These are phyloP conservation scores for Lizonia empirigonia DNA, from an alignment of 2,329 filamentous ascomycete genomes.

Conservation along the genomic window DNA sequence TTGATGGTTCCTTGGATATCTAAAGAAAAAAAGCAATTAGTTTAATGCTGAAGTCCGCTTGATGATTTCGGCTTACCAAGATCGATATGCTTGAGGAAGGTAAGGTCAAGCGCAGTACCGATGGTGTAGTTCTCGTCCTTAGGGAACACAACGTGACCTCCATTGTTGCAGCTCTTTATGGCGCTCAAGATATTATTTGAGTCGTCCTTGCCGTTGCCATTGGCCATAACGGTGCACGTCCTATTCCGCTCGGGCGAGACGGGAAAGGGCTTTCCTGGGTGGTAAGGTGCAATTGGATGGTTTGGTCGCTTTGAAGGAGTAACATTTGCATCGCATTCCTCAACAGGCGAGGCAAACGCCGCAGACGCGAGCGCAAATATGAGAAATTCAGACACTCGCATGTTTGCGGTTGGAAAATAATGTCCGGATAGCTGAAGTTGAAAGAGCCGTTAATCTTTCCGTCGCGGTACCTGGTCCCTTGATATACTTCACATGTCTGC, in stretches of 20 bases:
- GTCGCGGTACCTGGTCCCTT: background rate
- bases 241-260: slow-evolving; percentile 44
- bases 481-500: slow-evolving; percentile 1
- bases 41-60: background rate
- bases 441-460: background rate
- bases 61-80: slow-evolving; percentile 51
- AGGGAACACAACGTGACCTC: slow-evolving; percentile 65
- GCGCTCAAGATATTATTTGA: slow-evolving; percentile 60
- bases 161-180: slow-evolving; percentile 65
- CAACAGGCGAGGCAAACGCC: slow-evolving; percentile 25
- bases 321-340: slow-evolving; percentile 17
- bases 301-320: slow-evolving; percentile 39
- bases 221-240: slow-evolving; percentile 48
- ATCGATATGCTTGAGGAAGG: slow-evolving; percentile 68
- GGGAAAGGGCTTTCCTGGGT: slow-evolving; percentile 43
- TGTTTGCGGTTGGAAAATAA: slow-evolving; percentile 15
- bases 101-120: slow-evolving; percentile 68
- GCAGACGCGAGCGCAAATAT: slow-evolving; percentile 33
- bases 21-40: slow-evolving; percentile 34
- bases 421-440: background rate
- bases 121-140: slow-evolving; percentile 64
- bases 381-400: slow-evolving; percentile 36
- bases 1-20: slow-evolving; percentile 65
- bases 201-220: slow-evolving; percentile 55
- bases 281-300: slow-evolving; percentile 43